Conservation (phyloP, 305 asterid species). For the Fraxinus platypoda region DNA sequence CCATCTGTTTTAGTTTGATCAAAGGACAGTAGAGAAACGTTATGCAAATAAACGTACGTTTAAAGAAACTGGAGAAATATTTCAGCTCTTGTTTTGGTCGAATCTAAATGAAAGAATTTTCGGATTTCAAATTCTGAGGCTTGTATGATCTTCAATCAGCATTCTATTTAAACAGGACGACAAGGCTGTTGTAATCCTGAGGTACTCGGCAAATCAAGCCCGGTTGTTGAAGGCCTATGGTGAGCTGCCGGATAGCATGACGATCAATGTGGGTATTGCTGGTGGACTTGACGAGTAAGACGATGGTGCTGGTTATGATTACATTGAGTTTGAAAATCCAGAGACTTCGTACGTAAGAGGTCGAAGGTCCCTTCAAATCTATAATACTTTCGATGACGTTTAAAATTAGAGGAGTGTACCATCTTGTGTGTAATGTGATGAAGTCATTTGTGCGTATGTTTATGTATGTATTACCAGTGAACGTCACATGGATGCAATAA, state of each 20-base stretch:
- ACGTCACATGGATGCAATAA: neutral
- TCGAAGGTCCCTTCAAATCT: neutral
- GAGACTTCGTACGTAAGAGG: conserved; percentile 11
- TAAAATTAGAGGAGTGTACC: neutral
- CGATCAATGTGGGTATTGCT: conserved; percentile 51
- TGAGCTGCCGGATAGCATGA: conserved; percentile 54
- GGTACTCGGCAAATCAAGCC: conserved; percentile 56
- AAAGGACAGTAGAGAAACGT: neutral
- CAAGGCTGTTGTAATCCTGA: conserved; percentile 62
- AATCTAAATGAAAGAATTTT: neutral
- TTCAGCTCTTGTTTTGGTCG: neutral
- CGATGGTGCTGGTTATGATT: conserved; percentile 15
- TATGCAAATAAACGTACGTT: neutral
- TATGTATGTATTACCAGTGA: neutral
- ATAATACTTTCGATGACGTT: neutral
- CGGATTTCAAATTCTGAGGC: neutral
- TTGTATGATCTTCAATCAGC: neutral
- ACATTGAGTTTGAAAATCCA: conserved; percentile 53
- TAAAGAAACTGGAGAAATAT: neutral
- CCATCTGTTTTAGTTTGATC: neutral
- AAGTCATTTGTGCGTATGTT: neutral
- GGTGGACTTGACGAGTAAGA: conserved; percentile 11
- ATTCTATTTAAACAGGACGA: conserved; percentile 34
- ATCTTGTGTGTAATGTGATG: neutral
- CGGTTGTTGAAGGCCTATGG: conserved; percentile 42